Evolutionary conservation across 495 filamentous ascomycete species (phyloP), one percentile per base, ranked within the genome.

Genomic region (Penicillium bialowiezense): DNA sequence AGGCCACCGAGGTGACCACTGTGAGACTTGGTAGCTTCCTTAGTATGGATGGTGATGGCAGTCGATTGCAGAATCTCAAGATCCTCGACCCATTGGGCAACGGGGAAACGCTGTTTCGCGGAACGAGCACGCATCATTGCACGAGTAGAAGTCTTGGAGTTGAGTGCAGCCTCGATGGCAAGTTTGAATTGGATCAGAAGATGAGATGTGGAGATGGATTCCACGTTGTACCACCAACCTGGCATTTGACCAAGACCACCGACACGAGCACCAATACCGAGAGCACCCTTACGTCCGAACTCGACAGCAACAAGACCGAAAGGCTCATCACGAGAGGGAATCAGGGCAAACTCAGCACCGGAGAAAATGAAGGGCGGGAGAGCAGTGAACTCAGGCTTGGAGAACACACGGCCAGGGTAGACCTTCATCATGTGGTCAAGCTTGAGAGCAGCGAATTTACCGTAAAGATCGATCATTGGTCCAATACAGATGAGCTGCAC

Each of bases 271-370:
- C 87, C 87, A 48, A 90, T 84, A 59, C 87, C 85, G 9, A 90
- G 69, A 2, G 87, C 87, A 37, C 87, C 87, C 65, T 89, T 89
- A 26, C 87, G 76, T 32, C 87, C 87, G 51, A 89, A 90, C 56
- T 90, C 87, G 38, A 90, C 87, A 15, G 87, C 87, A 9, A 90
- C 87, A 26, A 90, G 67, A 17, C 87, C 87, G 55, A 90, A 90
- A 0, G 87, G 87, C 66, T 90, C 87, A 51, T 90, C 87, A 56
- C 87, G 81, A 26, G 84, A 88, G 4, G 87, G 87, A 48, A 90
- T 90, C 15, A 90, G 72, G 19, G 87, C 86, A 52, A 90, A 90
- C 47, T 90, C 87, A 13, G 87, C 85, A 37, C 87, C 87, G 51
- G 80, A 86, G 70, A 89, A 90, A 56, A 90, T 87, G 62, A 79